Base-by-base conservation (phyloP, 495 filamentous ascomycete genomes). In the Collariella sp. region DNA sequence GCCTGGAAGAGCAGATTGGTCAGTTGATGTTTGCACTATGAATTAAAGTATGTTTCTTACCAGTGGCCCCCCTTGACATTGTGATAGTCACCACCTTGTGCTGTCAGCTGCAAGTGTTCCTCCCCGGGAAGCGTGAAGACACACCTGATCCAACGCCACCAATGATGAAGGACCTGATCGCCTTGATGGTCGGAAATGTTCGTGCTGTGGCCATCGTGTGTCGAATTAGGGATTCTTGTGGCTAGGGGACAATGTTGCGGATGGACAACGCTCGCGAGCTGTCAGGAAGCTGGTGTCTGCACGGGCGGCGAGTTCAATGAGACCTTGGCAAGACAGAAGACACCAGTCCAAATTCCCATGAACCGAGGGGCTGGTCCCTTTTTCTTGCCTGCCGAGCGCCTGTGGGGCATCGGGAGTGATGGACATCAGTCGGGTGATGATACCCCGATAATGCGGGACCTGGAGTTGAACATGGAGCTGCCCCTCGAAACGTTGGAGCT, bases 51-150 rank as follows among this genome's bases (percentile, higher is more conserved):
- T n/a, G n/a, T 11, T 12, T 61, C 73, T 42, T 65, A 82, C 80
- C 90, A 95, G 69, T 95, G 89, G 22, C 90, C 89, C 19, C 87
- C 87, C 64, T 88, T 82, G 59, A 95, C 90, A 80, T 96, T 96
- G 77, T 96, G 90, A 63, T 96, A 96, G 64, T 96, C 90, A 55
- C 90, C 90, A 29, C 80, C 79, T 73, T 41, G 0, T 50, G 22
- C 31, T 24, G 13, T 46, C 15, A 48, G 35, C 29, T 15, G 15
- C 36, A 12, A 1, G 1, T 15, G 15, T 11, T 22, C 4, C 7
- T 16, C 26, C 54, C 16, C 48, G 11, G 12, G 34, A 35, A 16
- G 0, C 26, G 46, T 15, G 19, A 35, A 26, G 18, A 3, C 22
- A 22, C 42, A 65, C 85, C 86, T 45, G 88, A 89, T 49, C 90